phyloP scores from a whole-genome alignment of 2,329 filamentous ascomycete species.

The Chaetomium sp. region DNA sequence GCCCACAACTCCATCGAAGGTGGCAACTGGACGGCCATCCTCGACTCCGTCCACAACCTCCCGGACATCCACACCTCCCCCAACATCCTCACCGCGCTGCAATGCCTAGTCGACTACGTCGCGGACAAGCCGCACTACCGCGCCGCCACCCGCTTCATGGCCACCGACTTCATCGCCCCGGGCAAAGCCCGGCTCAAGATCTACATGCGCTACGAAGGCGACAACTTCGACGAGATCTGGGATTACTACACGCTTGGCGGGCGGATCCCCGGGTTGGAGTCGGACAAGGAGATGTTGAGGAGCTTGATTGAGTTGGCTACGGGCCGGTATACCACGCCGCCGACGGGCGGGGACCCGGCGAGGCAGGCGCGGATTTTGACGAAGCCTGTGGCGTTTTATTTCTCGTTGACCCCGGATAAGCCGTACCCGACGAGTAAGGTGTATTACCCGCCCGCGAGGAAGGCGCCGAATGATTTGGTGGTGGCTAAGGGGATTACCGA shows the following conservation, averaged over 20 bases:
- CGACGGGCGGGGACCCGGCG: not conserved
- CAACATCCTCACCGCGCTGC: not conserved
- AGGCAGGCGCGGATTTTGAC: not conserved
- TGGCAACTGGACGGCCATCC: too few relatives aligned
- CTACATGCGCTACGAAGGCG: not conserved
- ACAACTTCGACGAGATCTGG: not conserved
- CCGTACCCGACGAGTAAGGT: not conserved
- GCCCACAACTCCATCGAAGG: not conserved
- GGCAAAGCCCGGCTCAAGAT: not conserved
- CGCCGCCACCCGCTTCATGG: not conserved
- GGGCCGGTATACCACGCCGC: not conserved
- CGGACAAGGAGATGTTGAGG: not conserved
- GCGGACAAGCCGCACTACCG: not conserved
- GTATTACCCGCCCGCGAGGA: not conserved
- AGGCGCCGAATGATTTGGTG: not conserved
- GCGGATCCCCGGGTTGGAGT: not conserved
- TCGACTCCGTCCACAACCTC: not conserved
- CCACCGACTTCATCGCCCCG: not conserved
- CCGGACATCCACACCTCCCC: not conserved
- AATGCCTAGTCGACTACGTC: not conserved
- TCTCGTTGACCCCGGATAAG: not conserved
- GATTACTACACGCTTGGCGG: not conserved
- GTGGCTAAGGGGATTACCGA: not conserved
- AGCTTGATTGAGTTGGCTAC: not conserved
- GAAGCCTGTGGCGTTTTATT: not conserved